A percentile compares a stretch with the other conserved stretches of the same genome.
Conservation (phyloP, 2,329 filamentous ascomycete species). For the Rhexocercosporidium sp. region DNA sequence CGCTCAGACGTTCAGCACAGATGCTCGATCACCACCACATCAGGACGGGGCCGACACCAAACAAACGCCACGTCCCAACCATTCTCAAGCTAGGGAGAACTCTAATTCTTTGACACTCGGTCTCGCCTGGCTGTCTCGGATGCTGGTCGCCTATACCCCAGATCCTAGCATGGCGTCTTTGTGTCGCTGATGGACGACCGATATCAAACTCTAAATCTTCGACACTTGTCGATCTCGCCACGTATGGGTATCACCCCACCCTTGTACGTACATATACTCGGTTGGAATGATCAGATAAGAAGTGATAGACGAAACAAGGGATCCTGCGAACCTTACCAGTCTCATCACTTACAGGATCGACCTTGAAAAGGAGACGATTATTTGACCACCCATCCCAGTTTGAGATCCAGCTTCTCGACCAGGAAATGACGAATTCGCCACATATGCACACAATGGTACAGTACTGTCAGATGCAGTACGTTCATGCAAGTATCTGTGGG, state of each 20-base stretch:
- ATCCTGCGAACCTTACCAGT: slow-evolving; percentile 1
- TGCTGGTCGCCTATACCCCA: neutral
- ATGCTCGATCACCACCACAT: neutral
- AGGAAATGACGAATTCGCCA: neutral
- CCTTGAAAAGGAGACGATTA: neutral
- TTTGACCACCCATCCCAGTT: neutral
- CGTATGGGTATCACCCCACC: neutral
- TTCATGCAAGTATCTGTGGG: neutral
- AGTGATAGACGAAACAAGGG: neutral
- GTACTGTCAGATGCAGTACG: neutral
- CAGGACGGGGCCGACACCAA: neutral
- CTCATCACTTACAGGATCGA: neutral
- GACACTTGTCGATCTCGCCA: neutral
- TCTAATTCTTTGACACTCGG: slow-evolving; percentile 3
- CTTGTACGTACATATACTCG: neutral
- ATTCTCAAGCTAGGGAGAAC: neutral
- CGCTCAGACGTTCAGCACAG: slow-evolving; percentile 11
- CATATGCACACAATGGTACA: neutral
- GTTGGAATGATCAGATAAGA: neutral
- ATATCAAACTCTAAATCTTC: neutral
- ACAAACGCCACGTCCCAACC: neutral
- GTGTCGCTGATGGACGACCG: neutral
- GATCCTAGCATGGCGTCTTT: neutral
- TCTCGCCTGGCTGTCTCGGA: slow-evolving; percentile 2
- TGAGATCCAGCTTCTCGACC: neutral